Base-by-base conservation (phyloP, 78 protist species). In the Isochrysis galbana region DNA sequence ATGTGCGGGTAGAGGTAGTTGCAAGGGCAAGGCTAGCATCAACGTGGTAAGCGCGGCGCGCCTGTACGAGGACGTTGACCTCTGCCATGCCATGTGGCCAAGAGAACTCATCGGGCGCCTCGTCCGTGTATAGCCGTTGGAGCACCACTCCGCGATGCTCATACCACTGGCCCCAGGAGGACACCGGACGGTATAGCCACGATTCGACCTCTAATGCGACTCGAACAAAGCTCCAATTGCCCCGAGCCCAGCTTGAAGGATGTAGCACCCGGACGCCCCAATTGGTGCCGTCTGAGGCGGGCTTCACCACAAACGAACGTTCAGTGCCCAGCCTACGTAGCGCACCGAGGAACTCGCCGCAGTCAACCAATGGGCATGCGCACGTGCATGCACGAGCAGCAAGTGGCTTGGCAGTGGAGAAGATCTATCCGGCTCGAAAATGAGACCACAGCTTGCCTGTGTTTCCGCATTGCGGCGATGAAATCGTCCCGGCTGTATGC, bases 101-200 rank as follows among this genome's bases (percentile, higher is more conserved):
- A 14, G 41, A 14, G 41, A n/a, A 19, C 39, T 14, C 1, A 19
- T 14, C n/a, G n/a, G 80, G 80, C 80, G 80, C 80, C 29, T 21
- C 80, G 14, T 70, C 80, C 14, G 80, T 70, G 80, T 70, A 70
- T 41, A 70, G 36, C 80, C 19, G 19, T 41, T 70, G 80, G 45
- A 70, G 45, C 45, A 70, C 39, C n/a, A 70, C 80, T 2, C 80
- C 80, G 19, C 80, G 80, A 2, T 70, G 80, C 80, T 70, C 80
- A n/a, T 70, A 70, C 80, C 80, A 70, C 80, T 70, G 80, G n/a
- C 80, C 80, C 80, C 80, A 70, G 45, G 80, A 70, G 44, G 80
- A 70, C 45, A 67, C 7, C 32, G 32, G 36, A 36, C 2, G 5
- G 80, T 36, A 70, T 36, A 70, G 80, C n/a, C 3, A 70, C 41